phyloP scores from a whole-genome alignment of 2,329 filamentous ascomycete species.

The Fusarium dlaminii region DNA sequence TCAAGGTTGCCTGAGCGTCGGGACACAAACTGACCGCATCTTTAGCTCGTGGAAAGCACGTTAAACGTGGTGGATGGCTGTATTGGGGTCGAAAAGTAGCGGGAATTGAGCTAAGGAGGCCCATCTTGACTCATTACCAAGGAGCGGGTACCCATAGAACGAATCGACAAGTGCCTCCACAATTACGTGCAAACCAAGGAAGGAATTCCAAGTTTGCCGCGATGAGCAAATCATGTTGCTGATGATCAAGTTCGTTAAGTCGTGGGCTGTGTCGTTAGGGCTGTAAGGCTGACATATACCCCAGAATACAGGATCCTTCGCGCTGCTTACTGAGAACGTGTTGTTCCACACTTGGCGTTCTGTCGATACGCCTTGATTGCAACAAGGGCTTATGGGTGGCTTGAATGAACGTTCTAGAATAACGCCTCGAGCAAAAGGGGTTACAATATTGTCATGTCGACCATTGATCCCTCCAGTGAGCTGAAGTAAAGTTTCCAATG shows the following conservation, averaged over 20 bases:
- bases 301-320: conserved; percentile 35
- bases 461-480: neutral
- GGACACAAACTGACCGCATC: conserved; percentile 11
- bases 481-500: neutral
- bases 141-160: conserved; percentile 14
- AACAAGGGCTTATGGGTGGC: neutral
- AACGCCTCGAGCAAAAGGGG: neutral
- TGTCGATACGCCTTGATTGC: neutral
- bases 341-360: conserved; percentile 5
- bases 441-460: neutral
- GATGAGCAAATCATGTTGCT: conserved; percentile 20
- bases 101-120: conserved; percentile 9
- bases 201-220: neutral
- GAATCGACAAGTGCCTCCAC: conserved; percentile 13
- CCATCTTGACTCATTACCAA: conserved; percentile 27
- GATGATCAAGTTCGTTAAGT: conserved; percentile 8
- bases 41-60: conserved; percentile 8
- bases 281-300: conserved; percentile 43
- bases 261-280: conserved; percentile 33
- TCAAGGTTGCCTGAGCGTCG: conserved; percentile 9
- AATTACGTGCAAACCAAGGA: conserved; percentile 11
- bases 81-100: conserved; percentile 20
- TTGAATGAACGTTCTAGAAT: conserved; percentile 19
- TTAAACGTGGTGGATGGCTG: neutral
- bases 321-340: conserved; percentile 28